Base-by-base conservation (phyloP, 2,329 filamentous ascomycete genomes). In the Talaromyces rugulosus region DNA sequence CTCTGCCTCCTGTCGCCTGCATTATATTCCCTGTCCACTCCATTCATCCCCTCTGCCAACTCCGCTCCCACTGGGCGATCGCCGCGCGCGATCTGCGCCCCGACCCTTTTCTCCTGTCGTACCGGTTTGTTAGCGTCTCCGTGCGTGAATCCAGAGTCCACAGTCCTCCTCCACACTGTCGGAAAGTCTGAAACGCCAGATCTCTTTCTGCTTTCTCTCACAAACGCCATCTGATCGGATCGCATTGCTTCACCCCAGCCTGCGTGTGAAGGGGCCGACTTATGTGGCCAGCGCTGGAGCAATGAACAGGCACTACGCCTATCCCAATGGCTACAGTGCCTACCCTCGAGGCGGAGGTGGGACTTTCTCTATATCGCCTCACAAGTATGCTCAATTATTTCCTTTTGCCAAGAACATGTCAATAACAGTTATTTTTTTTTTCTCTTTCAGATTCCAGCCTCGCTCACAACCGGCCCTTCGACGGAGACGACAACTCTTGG, bases 291-390 rank as follows among this genome's bases (percentile, higher is more conserved):
- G 65, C 56, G 34, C 63, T 59, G 71, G 74, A 87, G 81, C 90
- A 89, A 92, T 95, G 87, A 90, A 94, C 75, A 87, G 92, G 81
- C 91, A 96, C 83, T 85, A 89, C 77, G 88, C 88, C 76, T 94
- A 90, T 78, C 86, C 89, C 66, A 96, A 95, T 81, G 93, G 92
- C 75, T 79, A 83, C 68, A 76, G 79, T 66, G 82, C 82, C 73
- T 93, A 93, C 76, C 89, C 90, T 66, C 84, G 88, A 66, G 85
- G 84, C 64, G 88, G 88, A 70, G 81, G 80, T 69, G 80, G 78
- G 72, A 90, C 89, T 53, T 94, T 96, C 74, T 91, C 92, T 67
- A 93, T 96, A 72, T 92, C 91, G 69, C 91, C 92, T 68, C 92
- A 96, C 77, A 90, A 91, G 90, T 96, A 85, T 72, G 83, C 72